Evolutionary conservation across 768 basidiomycete species (phyloP).

Genomic region (Rhodotorula graminis): DNA sequence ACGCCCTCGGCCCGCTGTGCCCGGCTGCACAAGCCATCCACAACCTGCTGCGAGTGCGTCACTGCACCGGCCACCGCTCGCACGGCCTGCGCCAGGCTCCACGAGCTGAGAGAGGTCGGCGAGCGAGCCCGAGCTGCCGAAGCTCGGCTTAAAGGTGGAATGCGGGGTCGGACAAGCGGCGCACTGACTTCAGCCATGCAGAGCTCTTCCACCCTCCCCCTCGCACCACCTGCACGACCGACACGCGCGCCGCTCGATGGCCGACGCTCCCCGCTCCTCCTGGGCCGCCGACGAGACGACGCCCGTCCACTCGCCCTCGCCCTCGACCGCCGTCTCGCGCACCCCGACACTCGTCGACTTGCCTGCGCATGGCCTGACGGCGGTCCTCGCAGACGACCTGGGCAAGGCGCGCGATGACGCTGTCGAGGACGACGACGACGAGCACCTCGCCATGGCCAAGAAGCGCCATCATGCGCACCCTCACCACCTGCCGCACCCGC

Average conservation of each 20-base stretch:
- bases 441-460: not conserved
- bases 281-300: not conserved
- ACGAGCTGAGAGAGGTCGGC: too few species aligned
- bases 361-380: not conserved
- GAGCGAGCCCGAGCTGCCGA: not conserved
- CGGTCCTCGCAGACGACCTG: not conserved
- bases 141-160: not conserved
- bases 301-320: not conserved
- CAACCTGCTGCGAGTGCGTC: too few species aligned
- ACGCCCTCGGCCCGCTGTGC: too few species aligned
- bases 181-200: not conserved
- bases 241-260: not conserved
- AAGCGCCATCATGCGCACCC: not conserved
- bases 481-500: not conserved
- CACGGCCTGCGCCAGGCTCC: too few species aligned
- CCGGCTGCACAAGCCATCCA: too few species aligned
- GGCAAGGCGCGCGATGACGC: not conserved
- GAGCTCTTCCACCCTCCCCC: not conserved
- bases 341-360: constrained; percentile 26
- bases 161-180: not conserved
- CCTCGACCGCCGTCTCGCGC: constrained; percentile 23
- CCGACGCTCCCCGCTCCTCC: not conserved
- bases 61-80: too few species aligned
- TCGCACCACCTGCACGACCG: too few species aligned
- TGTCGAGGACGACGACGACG: not conserved